These are phyloP conservation scores for Thielaviopsis ethacetica DNA, from an alignment of 2,329 filamentous ascomycete genomes.

Conservation along the genomic window DNA sequence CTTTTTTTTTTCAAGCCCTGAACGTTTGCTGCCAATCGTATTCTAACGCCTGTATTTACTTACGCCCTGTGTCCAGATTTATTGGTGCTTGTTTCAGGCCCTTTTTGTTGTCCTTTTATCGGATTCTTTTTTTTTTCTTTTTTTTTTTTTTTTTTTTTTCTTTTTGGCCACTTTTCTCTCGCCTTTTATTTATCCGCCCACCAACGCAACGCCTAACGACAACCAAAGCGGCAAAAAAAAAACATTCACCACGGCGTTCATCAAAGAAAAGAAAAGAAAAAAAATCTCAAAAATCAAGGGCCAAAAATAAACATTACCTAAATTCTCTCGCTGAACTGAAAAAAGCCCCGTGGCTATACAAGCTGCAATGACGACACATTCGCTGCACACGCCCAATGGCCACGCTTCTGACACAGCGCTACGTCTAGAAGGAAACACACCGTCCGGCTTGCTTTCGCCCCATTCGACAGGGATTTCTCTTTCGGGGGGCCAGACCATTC, in stretches of 20 bases:
- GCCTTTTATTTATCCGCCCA: too few species aligned
- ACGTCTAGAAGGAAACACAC: constrained; percentile 23
- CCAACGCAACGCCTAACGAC: too few species aligned
- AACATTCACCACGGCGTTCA: too few species aligned
- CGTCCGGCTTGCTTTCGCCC: constrained; percentile 20
- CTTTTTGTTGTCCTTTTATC: not conserved
- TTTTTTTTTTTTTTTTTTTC: constrained; percentile 6
- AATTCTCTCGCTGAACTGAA: not conserved
- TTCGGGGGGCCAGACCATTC: not conserved
- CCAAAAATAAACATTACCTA: too few species aligned
- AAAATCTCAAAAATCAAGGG: not conserved
- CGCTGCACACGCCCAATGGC: constrained; percentile 3
- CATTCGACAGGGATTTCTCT: constrained; percentile 18
- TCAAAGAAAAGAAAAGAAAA: not conserved
- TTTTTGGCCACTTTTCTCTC: too few species aligned
- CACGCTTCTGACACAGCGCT: not conserved
- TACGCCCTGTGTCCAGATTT: too few species aligned
- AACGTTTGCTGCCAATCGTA: too few species aligned
- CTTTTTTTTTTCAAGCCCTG: too few species aligned
- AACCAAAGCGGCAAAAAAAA: too few species aligned
- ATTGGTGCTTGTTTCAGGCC: not conserved
- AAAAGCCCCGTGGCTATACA: constrained; percentile 3
- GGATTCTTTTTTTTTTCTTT: too few species aligned
- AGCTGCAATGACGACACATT: constrained; percentile 8
- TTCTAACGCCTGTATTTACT: too few species aligned